Percentiles rank a stretch among this genome's conserved stretches.
Evolutionary conservation across 202 grass and related monocot genomes (phyloP).

Genomic region (Digitaria exilis): DNA sequence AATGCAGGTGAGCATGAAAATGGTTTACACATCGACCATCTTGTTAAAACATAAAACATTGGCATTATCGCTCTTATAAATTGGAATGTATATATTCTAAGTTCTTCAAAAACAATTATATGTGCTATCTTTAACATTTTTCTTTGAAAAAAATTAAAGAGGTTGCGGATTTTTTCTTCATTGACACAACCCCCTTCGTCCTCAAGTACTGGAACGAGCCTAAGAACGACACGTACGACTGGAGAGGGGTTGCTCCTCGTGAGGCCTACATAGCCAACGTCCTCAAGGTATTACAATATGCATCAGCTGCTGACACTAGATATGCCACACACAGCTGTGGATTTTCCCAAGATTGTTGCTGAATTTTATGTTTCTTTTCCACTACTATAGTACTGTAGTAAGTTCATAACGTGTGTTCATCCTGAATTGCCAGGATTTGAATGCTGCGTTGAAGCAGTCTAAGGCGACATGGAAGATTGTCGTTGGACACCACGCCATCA

Average conservation of each 20-base stretch:
- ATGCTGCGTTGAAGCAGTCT: slow-evolving; percentile 55
- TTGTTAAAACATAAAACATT: not conserved
- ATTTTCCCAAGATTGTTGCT: not conserved
- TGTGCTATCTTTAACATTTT: not conserved
- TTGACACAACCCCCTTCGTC: slow-evolving; percentile 65
- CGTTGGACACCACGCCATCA: slow-evolving; percentile 62
- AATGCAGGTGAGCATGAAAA: slow-evolving; percentile 38
- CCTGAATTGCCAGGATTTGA: slow-evolving; percentile 80
- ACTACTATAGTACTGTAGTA: not conserved
- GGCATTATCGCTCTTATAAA: not conserved
- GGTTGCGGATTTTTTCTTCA: slow-evolving; percentile 56
- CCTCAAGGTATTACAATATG: slow-evolving; percentile 29
- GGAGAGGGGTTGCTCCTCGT: slow-evolving; percentile 60
- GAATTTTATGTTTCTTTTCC: not conserved
- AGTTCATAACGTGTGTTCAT: not conserved
- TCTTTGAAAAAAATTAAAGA: not conserved
- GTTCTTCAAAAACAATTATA: not conserved
- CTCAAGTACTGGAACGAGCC: slow-evolving; percentile 53
- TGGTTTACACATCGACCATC: not conserved
- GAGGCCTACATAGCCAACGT: slow-evolving; percentile 50
- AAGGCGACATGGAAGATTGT: slow-evolving; percentile 61
- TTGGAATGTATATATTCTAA: not conserved
- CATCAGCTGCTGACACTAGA: not conserved
- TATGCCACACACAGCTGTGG: not conserved
- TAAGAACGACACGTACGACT: slow-evolving; percentile 43